Evolutionary conservation across 352 stramenopile species (phyloP), one percentile per base, ranked within the genome.

Genomic region (Phytopythium mirpurense): DNA sequence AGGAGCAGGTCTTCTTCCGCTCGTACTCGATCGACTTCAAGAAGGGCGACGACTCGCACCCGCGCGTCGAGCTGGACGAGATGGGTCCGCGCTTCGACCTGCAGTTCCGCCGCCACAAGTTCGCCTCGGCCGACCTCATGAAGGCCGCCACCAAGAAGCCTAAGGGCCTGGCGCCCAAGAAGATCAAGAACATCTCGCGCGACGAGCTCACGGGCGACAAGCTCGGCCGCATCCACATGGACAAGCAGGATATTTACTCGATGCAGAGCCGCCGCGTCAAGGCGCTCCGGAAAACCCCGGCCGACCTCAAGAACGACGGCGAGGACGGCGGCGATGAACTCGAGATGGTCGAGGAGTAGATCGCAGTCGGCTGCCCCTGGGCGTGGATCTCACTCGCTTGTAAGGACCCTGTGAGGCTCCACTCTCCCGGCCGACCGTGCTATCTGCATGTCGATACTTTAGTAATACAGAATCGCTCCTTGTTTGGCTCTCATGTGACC

Each of bases 161-260:
- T 11, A 96, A 95, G 77, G 86, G 81, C 47, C 62, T 96, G 44
- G 84, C 92, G 48, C 72, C 86, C 23, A 98, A 97, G 77, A 98
- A 98, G 85, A 88, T 98, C 68, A 99, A 99, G 86, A 98, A 97
- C 68, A 97, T 99, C 65, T 95, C 96, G 67, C 75, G 76, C 68
- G 97, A 98, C 57, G 98, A 98, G 66, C 74, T 98, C 46, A 98
- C 98, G 70, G 96, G 97, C 62, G 96, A 99, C 77, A 99, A 97
- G 65, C 72, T 99, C 57, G 97, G 96, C 59, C 89, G 95, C 60
- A 90, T 99, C 74, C 97, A 99, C 82, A 79, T 99, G 54, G 95
- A 98, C 41, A 93, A 90, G 65, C 96, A 99, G 77, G 90, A 99
- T 77, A 86, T 99, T 60, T 97, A 97, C 67, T 94, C 88, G 60